Evolutionary conservation across 2,329 filamentous ascomycete genomes (phyloP).

Genomic region (Xylariaceae sp.): DNA sequence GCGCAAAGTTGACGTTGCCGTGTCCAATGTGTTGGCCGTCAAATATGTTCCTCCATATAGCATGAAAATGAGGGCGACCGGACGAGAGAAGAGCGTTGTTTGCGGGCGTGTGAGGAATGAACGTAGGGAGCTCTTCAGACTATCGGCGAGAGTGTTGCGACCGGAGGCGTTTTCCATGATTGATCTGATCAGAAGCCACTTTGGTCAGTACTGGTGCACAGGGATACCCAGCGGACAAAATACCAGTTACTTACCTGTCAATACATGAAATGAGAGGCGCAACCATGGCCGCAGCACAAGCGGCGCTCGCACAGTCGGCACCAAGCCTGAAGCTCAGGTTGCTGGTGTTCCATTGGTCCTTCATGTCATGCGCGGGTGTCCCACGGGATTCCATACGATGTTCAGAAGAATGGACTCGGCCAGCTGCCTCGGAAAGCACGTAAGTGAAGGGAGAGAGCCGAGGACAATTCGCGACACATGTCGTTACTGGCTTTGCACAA

Average conservation of each 20-base stretch:
- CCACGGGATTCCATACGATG: conserved; percentile 18
- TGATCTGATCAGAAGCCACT: conserved; percentile 42
- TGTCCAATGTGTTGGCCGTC: conserved; percentile 85
- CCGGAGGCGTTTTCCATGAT: conserved; percentile 83
- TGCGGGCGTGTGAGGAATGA: conserved; percentile 59
- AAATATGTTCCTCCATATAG: conserved; percentile 88
- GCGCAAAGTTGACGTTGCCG: conserved; percentile 61
- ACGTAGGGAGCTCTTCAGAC: conserved; percentile 55
- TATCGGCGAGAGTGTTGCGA: conserved; percentile 54
- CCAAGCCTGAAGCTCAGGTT: conserved; percentile 64
- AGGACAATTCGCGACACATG: conserved; percentile 9
- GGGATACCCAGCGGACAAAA: neutral
- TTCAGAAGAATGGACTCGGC: neutral
- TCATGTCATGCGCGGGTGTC: conserved; percentile 9
- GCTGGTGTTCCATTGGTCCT: conserved; percentile 66
- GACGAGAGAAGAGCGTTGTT: conserved; percentile 57
- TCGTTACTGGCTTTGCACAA: conserved; percentile 6
- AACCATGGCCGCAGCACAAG: conserved; percentile 68
- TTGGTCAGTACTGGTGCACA: conserved; percentile 3
- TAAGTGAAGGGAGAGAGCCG: conserved; percentile 4
- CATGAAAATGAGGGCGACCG: conserved; percentile 65
- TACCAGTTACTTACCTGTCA: conserved; percentile 58
- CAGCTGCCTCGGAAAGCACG: neutral
- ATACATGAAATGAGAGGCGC: conserved; percentile 85
- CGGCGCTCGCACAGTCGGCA: conserved; percentile 66